Conservation (phyloP, 2,329 filamentous ascomycete species). For the Plenodomus lindquistii region DNA sequence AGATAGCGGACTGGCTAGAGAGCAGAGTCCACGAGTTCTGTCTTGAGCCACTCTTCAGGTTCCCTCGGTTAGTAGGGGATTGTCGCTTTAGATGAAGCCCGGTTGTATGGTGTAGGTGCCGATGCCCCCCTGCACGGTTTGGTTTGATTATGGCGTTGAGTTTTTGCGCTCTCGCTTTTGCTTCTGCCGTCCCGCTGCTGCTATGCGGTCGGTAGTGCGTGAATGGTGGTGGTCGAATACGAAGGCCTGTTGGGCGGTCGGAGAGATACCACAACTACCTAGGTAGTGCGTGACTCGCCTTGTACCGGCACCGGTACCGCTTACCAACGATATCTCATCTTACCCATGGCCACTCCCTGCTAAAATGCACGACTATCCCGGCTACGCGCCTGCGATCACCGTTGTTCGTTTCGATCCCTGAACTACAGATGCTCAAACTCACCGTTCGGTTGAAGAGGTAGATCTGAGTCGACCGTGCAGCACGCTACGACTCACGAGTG, state of each 20-base stretch:
- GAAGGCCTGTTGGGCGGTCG: constrained; percentile 18
- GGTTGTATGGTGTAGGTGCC: constrained; percentile 4
- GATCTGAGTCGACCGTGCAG: constrained; percentile 17
- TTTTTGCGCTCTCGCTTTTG: constrained; percentile 3
- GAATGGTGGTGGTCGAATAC: constrained; percentile 7
- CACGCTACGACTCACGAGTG: constrained; percentile 14
- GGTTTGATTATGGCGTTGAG: background rate
- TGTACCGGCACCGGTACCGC: no score
- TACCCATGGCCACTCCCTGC: constrained; percentile 19
- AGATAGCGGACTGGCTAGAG: constrained; percentile 13
- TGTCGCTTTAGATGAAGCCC: background rate
- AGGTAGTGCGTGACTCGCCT: constrained; percentile 7
- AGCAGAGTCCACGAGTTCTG: constrained; percentile 7
- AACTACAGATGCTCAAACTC: constrained; percentile 14
- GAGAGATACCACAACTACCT: no score
- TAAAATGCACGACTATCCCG: constrained; percentile 9
- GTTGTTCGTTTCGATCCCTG: constrained; percentile 8
- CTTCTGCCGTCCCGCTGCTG: constrained; percentile 26
- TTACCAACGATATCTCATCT: constrained; percentile 17
- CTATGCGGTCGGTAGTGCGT: constrained; percentile 7
- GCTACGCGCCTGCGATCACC: constrained; percentile 13
- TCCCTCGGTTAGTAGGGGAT: constrained; percentile 10
- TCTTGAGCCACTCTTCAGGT: constrained; percentile 8
- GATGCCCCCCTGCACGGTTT: constrained; percentile 22
- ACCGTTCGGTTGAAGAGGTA: constrained; percentile 11